Conservation (phyloP, 352 stramenopile genomes). For the Phytophthora lateralis region DNA sequence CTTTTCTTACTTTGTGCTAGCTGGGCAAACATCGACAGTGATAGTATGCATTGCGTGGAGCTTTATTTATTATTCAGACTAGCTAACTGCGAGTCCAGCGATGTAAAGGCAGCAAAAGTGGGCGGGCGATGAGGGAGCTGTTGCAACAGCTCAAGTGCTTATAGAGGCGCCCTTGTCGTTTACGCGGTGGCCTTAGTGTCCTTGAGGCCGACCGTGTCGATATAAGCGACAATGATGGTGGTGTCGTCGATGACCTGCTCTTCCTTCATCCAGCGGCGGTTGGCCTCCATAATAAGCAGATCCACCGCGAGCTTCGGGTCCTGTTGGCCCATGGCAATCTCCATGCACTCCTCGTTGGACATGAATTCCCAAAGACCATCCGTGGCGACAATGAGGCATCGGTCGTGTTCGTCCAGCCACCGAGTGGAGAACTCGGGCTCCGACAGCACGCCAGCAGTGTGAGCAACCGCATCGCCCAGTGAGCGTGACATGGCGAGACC, state of each 20-base stretch:
- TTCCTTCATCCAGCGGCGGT: slow-evolving; percentile 97
- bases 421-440: slow-evolving; percentile 95
- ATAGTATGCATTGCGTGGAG: not conserved
- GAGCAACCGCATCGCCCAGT: slow-evolving; percentile 96
- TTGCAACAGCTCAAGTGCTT: slow-evolving; percentile 10
- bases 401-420: slow-evolving; percentile 83
- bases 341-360: slow-evolving; percentile 94
- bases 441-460: slow-evolving; percentile 95
- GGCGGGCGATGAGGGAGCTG: not conserved
- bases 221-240: slow-evolving; percentile 97
- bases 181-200: slow-evolving; percentile 11
- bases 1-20: no score
- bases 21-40: not conserved
- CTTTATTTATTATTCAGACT: slow-evolving; percentile 18
- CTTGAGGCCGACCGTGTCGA: slow-evolving; percentile 60
- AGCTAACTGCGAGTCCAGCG: slow-evolving; percentile 3
- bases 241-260: slow-evolving; percentile 99
- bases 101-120: slow-evolving; percentile 25
- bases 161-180: slow-evolving; percentile 11
- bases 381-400: slow-evolving; percentile 96
- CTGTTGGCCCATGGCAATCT: slow-evolving; percentile 78
- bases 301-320: slow-evolving; percentile 90
- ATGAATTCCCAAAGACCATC: slow-evolving; percentile 99
- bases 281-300: slow-evolving; percentile 94
- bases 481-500: slow-evolving; percentile 98